Percentiles rank a stretch among this genome's conserved stretches.
Conservation (phyloP, 176 grass and related monocot species). For the Aegilops longissima region DNA sequence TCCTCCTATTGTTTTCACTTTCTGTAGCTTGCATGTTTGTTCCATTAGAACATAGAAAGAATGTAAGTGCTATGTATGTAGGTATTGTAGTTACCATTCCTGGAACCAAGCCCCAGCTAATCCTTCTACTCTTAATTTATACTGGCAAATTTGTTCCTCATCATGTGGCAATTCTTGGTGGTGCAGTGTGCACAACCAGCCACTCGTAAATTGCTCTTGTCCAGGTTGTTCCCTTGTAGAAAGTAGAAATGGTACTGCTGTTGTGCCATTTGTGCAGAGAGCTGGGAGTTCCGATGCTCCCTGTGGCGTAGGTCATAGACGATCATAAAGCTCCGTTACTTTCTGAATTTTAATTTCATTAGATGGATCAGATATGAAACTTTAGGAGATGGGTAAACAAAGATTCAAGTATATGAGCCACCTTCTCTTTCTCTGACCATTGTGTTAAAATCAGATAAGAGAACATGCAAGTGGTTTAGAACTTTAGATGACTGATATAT, state of each 20-base stretch:
- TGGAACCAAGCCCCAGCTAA: not conserved
- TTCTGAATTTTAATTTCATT: slow-evolving; percentile 11
- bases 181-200: slow-evolving; percentile 21
- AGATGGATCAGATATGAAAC: not conserved
- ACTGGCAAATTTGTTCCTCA: not conserved
- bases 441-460: slow-evolving; percentile 34
- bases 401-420: not conserved
- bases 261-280: not conserved
- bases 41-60: slow-evolving; percentile 8
- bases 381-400: not conserved
- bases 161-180: not conserved
- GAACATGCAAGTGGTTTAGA: slow-evolving; percentile 6
- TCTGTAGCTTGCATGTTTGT: not conserved
- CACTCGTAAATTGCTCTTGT: slow-evolving; percentile 6
- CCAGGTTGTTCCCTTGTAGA: not conserved
- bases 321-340: not conserved
- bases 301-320: slow-evolving; percentile 10
- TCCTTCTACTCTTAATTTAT: not conserved
- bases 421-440: not conserved
- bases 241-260: slow-evolving; percentile 4
- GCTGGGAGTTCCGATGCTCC: not conserved
- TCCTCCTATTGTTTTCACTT: slow-evolving; percentile 15
- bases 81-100: not conserved
- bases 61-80: slow-evolving; percentile 15
- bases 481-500: slow-evolving; percentile 12